Percentiles rank a stretch among this genome's conserved stretches.
Evolutionary conservation across 768 basidiomycete species (phyloP).

Genomic region (Pulveroboletus sp.): DNA sequence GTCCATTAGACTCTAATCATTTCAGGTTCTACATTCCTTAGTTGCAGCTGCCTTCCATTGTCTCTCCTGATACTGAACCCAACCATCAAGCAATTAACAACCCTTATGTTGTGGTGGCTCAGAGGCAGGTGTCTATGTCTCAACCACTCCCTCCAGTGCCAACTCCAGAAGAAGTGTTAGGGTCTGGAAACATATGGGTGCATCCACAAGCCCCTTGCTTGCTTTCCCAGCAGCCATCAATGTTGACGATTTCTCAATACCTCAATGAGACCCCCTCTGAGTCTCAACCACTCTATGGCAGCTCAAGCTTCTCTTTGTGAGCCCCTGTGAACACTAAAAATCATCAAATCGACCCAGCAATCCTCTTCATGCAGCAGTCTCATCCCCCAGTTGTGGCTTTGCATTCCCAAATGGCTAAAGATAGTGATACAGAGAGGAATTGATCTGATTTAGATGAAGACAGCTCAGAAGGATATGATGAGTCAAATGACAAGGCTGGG

Average conservation of each 20-base stretch:
- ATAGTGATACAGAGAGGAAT: not conserved
- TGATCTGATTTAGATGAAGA: not conserved
- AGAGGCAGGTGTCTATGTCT: not conserved
- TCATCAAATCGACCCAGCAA: not conserved
- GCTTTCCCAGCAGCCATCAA: not conserved
- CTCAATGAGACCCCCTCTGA: too few species aligned
- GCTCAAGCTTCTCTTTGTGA: not conserved
- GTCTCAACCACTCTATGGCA: not conserved
- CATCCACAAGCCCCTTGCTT: not conserved
- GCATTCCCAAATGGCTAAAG: too few species aligned
- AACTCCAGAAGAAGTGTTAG: too few species aligned
- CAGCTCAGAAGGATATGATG: not conserved
- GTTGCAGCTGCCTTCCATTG: too few species aligned
- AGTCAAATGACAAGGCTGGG: not conserved
- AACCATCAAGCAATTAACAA: not conserved
- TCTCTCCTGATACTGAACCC: not conserved
- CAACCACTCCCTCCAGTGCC: not conserved
- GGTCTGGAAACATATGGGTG: too few species aligned
- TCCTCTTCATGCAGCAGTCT: not conserved
- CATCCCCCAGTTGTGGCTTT: too few species aligned
- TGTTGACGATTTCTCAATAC: too few species aligned
- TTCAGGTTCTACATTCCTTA: not conserved
- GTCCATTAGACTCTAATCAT: not conserved
- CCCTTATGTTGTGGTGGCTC: not conserved
- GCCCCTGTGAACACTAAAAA: too few species aligned